Conservation (phyloP, 176 grass and related monocot species). For the Avena sativa region DNA sequence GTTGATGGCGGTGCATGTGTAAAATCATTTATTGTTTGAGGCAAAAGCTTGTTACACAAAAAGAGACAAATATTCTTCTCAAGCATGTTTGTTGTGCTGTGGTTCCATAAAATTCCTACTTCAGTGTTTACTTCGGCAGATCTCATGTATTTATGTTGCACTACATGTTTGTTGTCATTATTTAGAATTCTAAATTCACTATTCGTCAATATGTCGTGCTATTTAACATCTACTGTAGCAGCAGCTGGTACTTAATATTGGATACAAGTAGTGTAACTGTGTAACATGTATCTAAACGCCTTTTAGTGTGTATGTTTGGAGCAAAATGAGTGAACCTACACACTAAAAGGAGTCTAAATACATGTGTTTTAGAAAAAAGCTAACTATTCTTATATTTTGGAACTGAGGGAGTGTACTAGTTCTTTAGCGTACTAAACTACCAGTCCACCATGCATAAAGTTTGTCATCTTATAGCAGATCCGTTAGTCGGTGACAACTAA, state of each 20-base stretch:
- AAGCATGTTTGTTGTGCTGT: not conserved
- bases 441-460: not conserved
- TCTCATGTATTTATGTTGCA: not conserved
- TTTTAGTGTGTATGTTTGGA: too few relatives aligned
- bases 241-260: conserved; percentile 20
- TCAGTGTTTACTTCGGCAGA: not conserved
- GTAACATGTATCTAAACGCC: not conserved
- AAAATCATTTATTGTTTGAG: conserved; percentile 8
- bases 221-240: not conserved
- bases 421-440: not conserved
- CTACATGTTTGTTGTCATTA: not conserved
- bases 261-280: not conserved
- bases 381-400: too few relatives aligned
- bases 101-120: not conserved
- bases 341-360: too few relatives aligned
- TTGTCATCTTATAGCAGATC: conserved; percentile 23
- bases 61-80: not conserved
- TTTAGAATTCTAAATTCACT: not conserved
- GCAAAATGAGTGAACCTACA: too few relatives aligned
- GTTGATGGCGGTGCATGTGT: conserved; percentile 16
- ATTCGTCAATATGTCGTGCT: not conserved
- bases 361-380: too few relatives aligned
- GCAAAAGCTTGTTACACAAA: conserved; percentile 16
- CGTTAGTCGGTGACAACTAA: not conserved
- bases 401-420: not conserved